Evolutionary conservation across 176 grass and related monocot genomes (phyloP), one percentile per base, ranked within the genome.

Genomic region (Miscanthus lutarioriparius): DNA sequence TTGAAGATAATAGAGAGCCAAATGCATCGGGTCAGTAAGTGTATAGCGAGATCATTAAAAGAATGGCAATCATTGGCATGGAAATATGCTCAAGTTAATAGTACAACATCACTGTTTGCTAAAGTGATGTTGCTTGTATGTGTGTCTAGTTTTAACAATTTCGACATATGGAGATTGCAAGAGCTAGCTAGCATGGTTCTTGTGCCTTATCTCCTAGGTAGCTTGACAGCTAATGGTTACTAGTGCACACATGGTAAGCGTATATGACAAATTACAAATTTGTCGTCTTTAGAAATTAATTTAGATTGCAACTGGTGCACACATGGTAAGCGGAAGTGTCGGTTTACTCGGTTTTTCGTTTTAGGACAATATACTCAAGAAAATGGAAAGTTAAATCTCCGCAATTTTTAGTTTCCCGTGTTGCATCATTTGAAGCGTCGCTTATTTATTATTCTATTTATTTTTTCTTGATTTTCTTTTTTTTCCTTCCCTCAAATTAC

Each of bases 251-350:
- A 30, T 30, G 28, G 28, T 30, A 30, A 70, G 3, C 19, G 76
- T 71, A 69, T 36, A 43, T 22, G n/a, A 78, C 74, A 80, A 62
- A 39, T 19, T 74, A 44, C 17, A 39, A 26, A 36, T 47, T 38
- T 84, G 76, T 70, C 19, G 11, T 23, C 8, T 67, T 77, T 23
- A 23, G 59, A 74, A 79, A 58, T 43, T 68, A n/a, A 54, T 76
- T 76, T 67, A 41, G 22, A 48, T 47, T 80, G 48, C 59, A 62
- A 38, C 49, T 12, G 10, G n/a, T 32, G 27, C 27, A 75, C n/a
- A n/a, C 28, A 13, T 32, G 35, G 27, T 69, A 22, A 16, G 8
- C 2, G 22, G 37, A 32, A 26, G 74, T 7, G 16, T 39, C 4
- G 48, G 7, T 14, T 64, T 63, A 53, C 67, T 51, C n/a, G 14